Conservation (phyloP, 176 grass and related monocot genomes). For the Juncus effusus region DNA sequence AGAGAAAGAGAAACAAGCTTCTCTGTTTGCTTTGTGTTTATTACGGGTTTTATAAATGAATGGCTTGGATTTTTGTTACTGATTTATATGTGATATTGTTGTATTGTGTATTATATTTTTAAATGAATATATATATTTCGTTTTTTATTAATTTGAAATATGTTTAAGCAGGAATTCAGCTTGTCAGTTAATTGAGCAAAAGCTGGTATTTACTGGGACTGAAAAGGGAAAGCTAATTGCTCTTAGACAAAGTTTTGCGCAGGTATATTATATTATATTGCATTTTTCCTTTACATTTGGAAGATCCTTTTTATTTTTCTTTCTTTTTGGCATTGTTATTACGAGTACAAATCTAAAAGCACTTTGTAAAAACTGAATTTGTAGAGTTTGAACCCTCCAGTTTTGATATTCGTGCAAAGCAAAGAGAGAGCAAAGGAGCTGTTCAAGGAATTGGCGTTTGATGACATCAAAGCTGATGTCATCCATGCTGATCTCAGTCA, state of each 20-base stretch:
- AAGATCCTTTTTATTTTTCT: neutral
- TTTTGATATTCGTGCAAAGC: conserved; percentile 95
- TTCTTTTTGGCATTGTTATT: conserved; percentile 10
- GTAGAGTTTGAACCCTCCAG: conserved; percentile 77
- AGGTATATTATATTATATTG: conserved; percentile 33
- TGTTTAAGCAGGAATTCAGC: conserved; percentile 68
- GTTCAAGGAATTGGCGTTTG: conserved; percentile 87
- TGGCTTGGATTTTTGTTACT: neutral
- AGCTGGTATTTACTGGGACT: conserved; percentile 81
- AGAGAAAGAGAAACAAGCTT: too few relatives aligned
- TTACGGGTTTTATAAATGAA: too few relatives aligned
- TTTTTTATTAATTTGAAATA: conserved; percentile 14
- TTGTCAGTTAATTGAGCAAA: conserved; percentile 84
- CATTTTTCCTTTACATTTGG: neutral
- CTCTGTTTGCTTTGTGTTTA: too few relatives aligned
- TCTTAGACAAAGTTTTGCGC: conserved; percentile 82
- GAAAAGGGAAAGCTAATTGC: conserved; percentile 90
- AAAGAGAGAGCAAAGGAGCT: conserved; percentile 99
- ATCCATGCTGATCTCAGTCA: conserved; percentile 93
- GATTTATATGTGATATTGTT: conserved; percentile 1
- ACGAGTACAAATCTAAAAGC: neutral
- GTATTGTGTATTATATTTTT: neutral
- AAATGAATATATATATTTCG: neutral
- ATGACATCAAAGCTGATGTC: conserved; percentile 72
- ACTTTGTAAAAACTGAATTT: neutral